Evolutionary conservation across 257 asterid species (phyloP).

Genomic region (Solanum arcanum): DNA sequence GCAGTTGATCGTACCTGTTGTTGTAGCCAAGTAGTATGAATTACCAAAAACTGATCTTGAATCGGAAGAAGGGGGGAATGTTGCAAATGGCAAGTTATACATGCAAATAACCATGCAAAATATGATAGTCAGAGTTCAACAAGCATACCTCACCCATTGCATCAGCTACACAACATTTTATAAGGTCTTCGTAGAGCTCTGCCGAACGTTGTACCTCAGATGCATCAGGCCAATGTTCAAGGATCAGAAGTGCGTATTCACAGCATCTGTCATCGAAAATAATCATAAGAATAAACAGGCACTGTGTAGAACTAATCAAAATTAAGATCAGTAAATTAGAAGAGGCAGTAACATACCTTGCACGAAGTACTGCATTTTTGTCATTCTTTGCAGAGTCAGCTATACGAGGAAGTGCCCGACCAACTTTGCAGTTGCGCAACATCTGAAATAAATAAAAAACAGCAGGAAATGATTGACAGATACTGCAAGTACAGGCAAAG

Average conservation of each 20-base stretch:
- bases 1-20: slow-evolving; percentile 92
- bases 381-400: slow-evolving; percentile 92
- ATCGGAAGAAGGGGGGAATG: background rate
- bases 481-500: background rate
- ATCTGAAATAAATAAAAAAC: slow-evolving; percentile 31
- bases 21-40: background rate
- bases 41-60: background rate
- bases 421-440: slow-evolving; percentile 94
- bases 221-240: slow-evolving; percentile 99
- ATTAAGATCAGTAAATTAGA: background rate
- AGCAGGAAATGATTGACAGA: background rate
- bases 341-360: slow-evolving; percentile 42
- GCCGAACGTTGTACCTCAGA: slow-evolving; percentile 94
- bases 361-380: slow-evolving; percentile 91
- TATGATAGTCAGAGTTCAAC: background rate
- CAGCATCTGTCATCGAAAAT: slow-evolving; percentile 51
- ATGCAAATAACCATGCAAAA: background rate
- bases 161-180: slow-evolving; percentile 86
- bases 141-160: slow-evolving; percentile 93
- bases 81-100: background rate
- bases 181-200: slow-evolving; percentile 88
- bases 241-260: slow-evolving; percentile 88
- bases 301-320: background rate
- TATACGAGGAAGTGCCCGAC: slow-evolving; percentile 83
- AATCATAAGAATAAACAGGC: background rate